phyloP scores from a whole-genome alignment of 2,329 filamentous ascomycete species.

The Fusarium robinianum region DNA sequence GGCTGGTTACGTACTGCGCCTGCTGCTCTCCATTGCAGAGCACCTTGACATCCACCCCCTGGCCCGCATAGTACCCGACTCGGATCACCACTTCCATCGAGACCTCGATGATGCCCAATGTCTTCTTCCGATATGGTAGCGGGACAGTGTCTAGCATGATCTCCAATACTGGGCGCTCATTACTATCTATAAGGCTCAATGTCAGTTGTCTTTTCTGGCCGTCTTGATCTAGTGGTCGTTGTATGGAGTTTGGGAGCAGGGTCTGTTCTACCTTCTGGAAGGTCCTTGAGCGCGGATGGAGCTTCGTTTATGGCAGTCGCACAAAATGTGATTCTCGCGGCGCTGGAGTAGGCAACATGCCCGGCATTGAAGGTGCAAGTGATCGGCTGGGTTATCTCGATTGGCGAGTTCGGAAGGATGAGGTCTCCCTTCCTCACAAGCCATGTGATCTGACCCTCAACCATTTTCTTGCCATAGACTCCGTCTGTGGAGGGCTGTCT shows the following conservation, averaged over 20 bases:
- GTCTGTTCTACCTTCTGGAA: background rate
- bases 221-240: background rate
- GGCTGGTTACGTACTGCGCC: background rate
- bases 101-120: background rate
- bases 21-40: background rate
- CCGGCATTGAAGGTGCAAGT: background rate
- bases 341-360: background rate
- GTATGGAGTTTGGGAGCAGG: too few relatives aligned
- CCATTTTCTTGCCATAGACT: background rate
- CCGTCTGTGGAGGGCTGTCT: background rate
- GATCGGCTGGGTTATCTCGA: background rate
- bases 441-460: background rate
- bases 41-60: background rate
- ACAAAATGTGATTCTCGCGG: constrained; percentile 2
- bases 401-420: background rate
- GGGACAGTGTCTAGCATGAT: background rate
- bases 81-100: constrained; percentile 1
- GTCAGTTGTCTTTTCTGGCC: background rate
- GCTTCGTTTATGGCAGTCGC: background rate
- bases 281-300: background rate
- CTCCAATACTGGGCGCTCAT: background rate
- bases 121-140: background rate
- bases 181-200: background rate
- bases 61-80: constrained; percentile 1
- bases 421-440: constrained; percentile 1